These are phyloP conservation scores for Penicillium nucicola DNA, from an alignment of 495 filamentous ascomycete species.

Conservation along the genomic window DNA sequence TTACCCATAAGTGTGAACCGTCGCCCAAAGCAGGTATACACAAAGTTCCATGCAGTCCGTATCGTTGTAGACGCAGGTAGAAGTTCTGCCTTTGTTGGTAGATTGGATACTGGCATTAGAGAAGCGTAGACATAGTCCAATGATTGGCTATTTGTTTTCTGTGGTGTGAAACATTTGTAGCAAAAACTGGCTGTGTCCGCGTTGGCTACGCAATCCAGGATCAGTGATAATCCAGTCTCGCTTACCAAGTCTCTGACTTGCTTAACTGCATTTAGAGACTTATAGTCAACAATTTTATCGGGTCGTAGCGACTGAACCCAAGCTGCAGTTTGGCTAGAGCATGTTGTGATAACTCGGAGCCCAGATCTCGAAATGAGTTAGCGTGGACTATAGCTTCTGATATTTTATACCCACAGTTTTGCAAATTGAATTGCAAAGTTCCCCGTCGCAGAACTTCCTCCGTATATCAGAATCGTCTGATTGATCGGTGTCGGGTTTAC, in stretches of 20 bases:
- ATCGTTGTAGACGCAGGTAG: neutral
- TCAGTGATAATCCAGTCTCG: neutral
- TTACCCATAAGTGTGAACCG: neutral
- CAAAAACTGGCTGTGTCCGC: neutral
- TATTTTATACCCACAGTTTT: neutral
- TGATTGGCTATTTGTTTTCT: neutral
- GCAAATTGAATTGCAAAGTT: slow-evolving; percentile 2
- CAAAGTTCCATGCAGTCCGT: neutral
- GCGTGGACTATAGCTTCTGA: neutral
- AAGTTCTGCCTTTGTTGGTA: neutral
- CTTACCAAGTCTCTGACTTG: neutral
- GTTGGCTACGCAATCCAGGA: neutral
- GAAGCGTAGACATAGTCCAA: neutral
- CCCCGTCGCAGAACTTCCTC: neutral
- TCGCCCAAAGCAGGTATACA: neutral
- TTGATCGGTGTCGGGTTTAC: neutral
- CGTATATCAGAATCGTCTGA: neutral
- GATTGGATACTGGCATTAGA: neutral
- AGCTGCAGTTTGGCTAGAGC: neutral
- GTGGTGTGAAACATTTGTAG: neutral
- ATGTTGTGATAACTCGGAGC: neutral
- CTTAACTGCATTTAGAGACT: neutral
- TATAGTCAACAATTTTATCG: neutral
- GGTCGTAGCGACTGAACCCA: neutral
- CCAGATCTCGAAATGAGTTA: neutral